These are phyloP conservation scores for Solanum clarkiae DNA, from an alignment of 257 asterid species.

Conservation along the genomic window DNA sequence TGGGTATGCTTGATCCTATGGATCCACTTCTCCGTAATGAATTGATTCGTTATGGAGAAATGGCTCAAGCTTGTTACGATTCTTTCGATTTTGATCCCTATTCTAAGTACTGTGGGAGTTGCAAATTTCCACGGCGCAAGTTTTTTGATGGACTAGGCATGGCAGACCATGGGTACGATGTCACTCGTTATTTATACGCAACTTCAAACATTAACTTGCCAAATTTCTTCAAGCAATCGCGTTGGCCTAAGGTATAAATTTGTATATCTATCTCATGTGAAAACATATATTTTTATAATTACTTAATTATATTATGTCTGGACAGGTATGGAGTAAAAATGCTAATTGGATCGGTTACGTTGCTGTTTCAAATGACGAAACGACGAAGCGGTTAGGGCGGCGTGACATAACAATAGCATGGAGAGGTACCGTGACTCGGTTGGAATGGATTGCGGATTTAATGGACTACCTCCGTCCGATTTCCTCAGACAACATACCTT, in stretches of 20 bases:
- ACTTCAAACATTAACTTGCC: slow-evolving; percentile 36
- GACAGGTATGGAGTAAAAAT: slow-evolving; percentile 23
- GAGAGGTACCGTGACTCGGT: slow-evolving; percentile 40
- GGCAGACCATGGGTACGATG: slow-evolving; percentile 18
- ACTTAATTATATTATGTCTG: neutral
- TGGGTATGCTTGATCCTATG: slow-evolving; percentile 33
- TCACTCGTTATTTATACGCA: slow-evolving; percentile 27
- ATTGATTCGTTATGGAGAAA: slow-evolving; percentile 32
- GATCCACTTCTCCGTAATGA: slow-evolving; percentile 24
- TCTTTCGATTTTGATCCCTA: slow-evolving; percentile 39
- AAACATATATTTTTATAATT: neutral
- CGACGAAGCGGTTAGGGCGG: slow-evolving; percentile 22
- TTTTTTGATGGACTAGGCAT: slow-evolving; percentile 18
- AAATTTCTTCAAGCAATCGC: slow-evolving; percentile 23
- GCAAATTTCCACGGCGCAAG: slow-evolving; percentile 7
- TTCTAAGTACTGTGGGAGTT: slow-evolving; percentile 34
- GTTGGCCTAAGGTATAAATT: slow-evolving; percentile 15
- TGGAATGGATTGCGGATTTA: slow-evolving; percentile 35
- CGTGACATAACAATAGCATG: slow-evolving; percentile 33
- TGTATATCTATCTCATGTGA: neutral
- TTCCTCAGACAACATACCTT: slow-evolving; percentile 18
- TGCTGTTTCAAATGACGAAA: slow-evolving; percentile 29
- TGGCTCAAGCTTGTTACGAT: slow-evolving; percentile 43
- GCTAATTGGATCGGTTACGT: slow-evolving; percentile 44
- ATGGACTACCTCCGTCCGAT: slow-evolving; percentile 20